Conservation (phyloP, 768 basidiomycete genomes). For the Auriscalpium microsporum region DNA sequence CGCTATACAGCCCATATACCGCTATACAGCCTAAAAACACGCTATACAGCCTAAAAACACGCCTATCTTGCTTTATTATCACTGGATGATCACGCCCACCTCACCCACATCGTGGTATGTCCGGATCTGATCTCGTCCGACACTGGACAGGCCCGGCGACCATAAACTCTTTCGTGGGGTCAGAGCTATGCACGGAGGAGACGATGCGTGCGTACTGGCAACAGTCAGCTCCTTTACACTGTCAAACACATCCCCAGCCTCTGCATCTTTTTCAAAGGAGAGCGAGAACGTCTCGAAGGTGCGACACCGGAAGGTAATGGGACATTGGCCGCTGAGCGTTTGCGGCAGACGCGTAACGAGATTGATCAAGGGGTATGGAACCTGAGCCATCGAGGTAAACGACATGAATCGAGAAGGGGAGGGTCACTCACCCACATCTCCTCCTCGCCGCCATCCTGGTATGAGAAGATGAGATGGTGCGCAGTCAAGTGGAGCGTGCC, state of each 20-base stretch:
- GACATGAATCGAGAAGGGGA: slow-evolving; percentile 13
- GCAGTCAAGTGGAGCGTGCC: slow-evolving; percentile 91
- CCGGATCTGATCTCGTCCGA: too few species aligned
- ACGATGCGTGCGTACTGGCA: slow-evolving; percentile 48
- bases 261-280: slow-evolving; percentile 53
- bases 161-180: too few species aligned
- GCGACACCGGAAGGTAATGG: slow-evolving; percentile 76
- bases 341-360: slow-evolving; percentile 84
- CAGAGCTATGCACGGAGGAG: not conserved
- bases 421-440: slow-evolving; percentile 76
- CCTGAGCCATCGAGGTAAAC: slow-evolving; percentile 33
- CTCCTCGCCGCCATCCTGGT: slow-evolving; percentile 47
- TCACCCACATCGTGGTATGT: too few species aligned
- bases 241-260: slow-evolving; percentile 85
- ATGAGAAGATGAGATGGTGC: slow-evolving; percentile 90
- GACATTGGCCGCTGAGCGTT: slow-evolving; percentile 68
- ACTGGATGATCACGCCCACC: too few species aligned
- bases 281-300: slow-evolving; percentile 82
- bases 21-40: too few species aligned
- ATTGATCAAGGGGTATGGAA: slow-evolving; percentile 89
- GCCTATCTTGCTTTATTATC: too few species aligned
- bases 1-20: too few species aligned
- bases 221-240: slow-evolving; percentile 91
- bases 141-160: too few species aligned
- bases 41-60: too few species aligned